These are phyloP conservation scores for Fusarium bulbicola DNA, from an alignment of 2,329 filamentous ascomycete species.

Conservation along the genomic window DNA sequence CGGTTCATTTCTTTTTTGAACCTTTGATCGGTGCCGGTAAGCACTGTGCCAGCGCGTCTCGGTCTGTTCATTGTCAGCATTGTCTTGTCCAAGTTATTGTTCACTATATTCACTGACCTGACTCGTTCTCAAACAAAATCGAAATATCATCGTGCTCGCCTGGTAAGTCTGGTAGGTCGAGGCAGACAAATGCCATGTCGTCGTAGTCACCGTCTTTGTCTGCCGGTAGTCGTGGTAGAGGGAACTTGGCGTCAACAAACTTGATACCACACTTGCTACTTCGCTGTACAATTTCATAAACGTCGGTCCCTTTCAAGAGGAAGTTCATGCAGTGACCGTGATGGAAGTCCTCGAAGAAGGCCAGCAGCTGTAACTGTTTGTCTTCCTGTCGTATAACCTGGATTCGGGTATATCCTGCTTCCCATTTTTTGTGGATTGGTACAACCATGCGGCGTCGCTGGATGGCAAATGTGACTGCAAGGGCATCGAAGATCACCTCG, in stretches of 20 bases:
- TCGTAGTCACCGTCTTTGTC: constrained; percentile 61
- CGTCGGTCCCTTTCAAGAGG: constrained; percentile 82
- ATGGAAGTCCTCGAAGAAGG: constrained; percentile 88
- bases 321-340: constrained; percentile 93
- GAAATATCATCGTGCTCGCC: constrained; percentile 93
- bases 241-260: constrained; percentile 91
- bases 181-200: constrained; percentile 79
- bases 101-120: constrained; percentile 64
- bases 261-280: constrained; percentile 76
- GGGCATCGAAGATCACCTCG: constrained; percentile 75
- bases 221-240: constrained; percentile 71
- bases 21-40: constrained; percentile 68
- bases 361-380: constrained; percentile 77
- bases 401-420: constrained; percentile 79
- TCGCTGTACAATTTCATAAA: constrained; percentile 75
- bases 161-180: constrained; percentile 88
- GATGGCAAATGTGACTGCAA: constrained; percentile 81
- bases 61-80: constrained; percentile 54
- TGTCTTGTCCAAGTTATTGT: not conserved
- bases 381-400: constrained; percentile 79
- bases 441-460: constrained; percentile 88
- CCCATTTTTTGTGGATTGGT: constrained; percentile 94
- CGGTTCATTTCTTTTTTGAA: constrained; percentile 45
- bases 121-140: constrained; percentile 82
- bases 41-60: constrained; percentile 60